Base-by-base conservation (phyloP, 148 eudicot species). In the Euryodendron excelsum region DNA sequence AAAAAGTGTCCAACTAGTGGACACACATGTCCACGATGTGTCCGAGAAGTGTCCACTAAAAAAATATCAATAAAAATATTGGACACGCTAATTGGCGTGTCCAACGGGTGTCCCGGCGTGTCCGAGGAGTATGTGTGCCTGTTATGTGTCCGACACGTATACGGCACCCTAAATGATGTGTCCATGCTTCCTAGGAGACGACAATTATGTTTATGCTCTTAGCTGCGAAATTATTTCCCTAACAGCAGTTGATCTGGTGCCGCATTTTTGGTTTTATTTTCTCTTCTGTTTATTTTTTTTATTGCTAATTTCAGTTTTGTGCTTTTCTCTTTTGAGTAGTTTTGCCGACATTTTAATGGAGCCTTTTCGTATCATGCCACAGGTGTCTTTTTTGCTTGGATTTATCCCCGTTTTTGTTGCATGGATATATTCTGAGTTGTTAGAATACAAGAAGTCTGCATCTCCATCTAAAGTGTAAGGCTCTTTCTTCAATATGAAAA, bases 371-470 rank as follows among this genome's bases (percentile, higher is more conserved):
- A 21, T 69, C 47, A 33, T 82, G 36, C 45, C n/a, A 1, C 86
- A 95, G 97, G 96, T 95, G 66, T 93, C 98, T 48, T 93, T 95
- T 85, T 76, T 95, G 82, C 94, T 95, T 78, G 98, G 96, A 77
- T 74, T 93, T 78, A 86, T 93, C 70, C 98, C 98, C 21, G 72
- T 85, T 31, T 81, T 93, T 76, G 89, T 93, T 61, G 91, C 96
- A 73, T 95, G 98, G 98, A 74, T 91, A 63, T 93, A 91, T 84
- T 84, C 98, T 27, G 98, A 95, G 82, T 85, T 88, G 77, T 86
- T 92, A 85, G 97, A 95, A 78, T 89, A 89, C 84, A 93, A 80
- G 85, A 95, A 86, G 84, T 77, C 91, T 80, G 83, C 89, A 60
- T 80, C 88, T 53, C 86, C 78, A 76, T 80, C 96, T 58, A 95